Evolutionary conservation across 1,139 yeast genomes (phyloP).

Genomic region (Candida freyschussii): DNA sequence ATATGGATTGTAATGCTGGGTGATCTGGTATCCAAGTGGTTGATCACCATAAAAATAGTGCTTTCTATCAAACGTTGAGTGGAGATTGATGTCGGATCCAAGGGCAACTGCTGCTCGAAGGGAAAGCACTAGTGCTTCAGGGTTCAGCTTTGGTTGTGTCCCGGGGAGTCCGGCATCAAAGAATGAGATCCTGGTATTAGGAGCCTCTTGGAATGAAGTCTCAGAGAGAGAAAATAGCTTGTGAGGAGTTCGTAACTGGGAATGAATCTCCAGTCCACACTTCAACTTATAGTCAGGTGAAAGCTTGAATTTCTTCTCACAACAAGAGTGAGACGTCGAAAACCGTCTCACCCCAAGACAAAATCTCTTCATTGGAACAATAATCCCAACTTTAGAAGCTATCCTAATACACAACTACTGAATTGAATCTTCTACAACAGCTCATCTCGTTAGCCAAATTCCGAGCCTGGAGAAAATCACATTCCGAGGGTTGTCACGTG

Average conservation of each 20-base stretch:
- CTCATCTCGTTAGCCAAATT: too few species aligned
- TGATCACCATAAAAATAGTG: constrained; percentile 97
- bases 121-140: constrained; percentile 69
- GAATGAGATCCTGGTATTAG: constrained; percentile 69
- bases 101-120: constrained; percentile 70
- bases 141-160: constrained; percentile 79
- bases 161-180: constrained; percentile 93
- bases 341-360: constrained; percentile 1
- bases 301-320: constrained; percentile 6
- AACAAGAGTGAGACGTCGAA: not conserved
- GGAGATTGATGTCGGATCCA: constrained; percentile 49
- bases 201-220: constrained; percentile 39
- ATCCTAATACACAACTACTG: not conserved
- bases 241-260: constrained; percentile 69
- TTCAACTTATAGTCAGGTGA: constrained; percentile 36
- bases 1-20: constrained; percentile 81
- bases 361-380: not conserved
- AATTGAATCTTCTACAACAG: too few species aligned
- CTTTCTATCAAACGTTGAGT: constrained; percentile 80
- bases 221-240: constrained; percentile 71
- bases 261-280: constrained; percentile 91
- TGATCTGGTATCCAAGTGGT: constrained; percentile 92
- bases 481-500: too few species aligned
- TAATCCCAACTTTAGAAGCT: not conserved
- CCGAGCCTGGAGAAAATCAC: too few species aligned